Percentiles rank a stretch among this genome's conserved stretches.
Conservation (phyloP, 1,284 basidiomycete species). For the Clitocybe nebularis region DNA sequence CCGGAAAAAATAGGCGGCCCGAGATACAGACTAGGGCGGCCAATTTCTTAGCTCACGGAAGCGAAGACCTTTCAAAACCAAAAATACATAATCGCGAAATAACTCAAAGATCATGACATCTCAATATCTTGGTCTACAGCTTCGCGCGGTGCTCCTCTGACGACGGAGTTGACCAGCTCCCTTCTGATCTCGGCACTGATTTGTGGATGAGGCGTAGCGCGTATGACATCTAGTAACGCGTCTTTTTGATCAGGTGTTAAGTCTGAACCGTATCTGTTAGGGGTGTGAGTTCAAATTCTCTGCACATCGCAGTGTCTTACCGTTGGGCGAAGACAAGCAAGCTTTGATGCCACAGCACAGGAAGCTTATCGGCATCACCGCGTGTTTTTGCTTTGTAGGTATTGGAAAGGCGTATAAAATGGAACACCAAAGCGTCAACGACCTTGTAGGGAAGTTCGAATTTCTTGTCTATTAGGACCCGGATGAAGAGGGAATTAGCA, state of each 20-base stretch:
- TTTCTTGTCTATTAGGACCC: slow-evolving; percentile 97
- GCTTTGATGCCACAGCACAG: slow-evolving; percentile 98
- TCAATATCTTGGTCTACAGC: slow-evolving; percentile 54
- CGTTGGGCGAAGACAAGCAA: slow-evolving; percentile 93
- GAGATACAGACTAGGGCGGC: too few species aligned
- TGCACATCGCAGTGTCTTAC: slow-evolving; percentile 34
- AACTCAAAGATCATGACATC: slow-evolving; percentile 41
- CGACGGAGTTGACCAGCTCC: slow-evolving; percentile 76
- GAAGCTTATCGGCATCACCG: slow-evolving; percentile 73
- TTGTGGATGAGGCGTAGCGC: slow-evolving; percentile 83
- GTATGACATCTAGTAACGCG: slow-evolving; percentile 90
- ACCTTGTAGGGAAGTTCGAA: slow-evolving; percentile 98
- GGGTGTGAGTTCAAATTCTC: not conserved
- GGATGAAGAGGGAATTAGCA: slow-evolving; percentile 95
- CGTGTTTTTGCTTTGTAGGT: slow-evolving; percentile 72
- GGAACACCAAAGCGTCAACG: slow-evolving; percentile 95
- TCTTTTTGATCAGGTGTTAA: slow-evolving; percentile 97
- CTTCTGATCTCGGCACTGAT: slow-evolving; percentile 90
- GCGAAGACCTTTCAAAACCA: too few species aligned
- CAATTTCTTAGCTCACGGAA: too few species aligned
- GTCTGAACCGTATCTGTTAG: slow-evolving; percentile 86
- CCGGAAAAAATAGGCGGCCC: too few species aligned
- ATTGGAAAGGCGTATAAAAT: slow-evolving; percentile 94
- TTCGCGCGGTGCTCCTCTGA: slow-evolving; percentile 61
- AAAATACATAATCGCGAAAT: too few species aligned